A percentile compares a stretch with the other conserved stretches of the same genome.
These are phyloP conservation scores for Xylaria sp. DNA, from an alignment of 2,329 filamentous ascomycete genomes.

Conservation along the genomic window DNA sequence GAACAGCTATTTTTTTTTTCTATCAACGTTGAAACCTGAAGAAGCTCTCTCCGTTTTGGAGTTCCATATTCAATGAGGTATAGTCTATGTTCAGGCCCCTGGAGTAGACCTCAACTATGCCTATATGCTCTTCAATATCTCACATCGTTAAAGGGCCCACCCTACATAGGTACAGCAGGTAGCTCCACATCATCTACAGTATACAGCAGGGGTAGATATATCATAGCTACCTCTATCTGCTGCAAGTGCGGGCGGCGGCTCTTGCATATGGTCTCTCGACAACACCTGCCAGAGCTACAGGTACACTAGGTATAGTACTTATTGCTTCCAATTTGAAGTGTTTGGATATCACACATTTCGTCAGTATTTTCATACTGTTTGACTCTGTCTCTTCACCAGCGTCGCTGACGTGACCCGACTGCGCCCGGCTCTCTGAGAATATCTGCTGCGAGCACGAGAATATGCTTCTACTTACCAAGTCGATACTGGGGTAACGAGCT, in stretches of 20 bases:
- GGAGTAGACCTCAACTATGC: too few relatives aligned
- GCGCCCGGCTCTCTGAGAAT: constrained; percentile 5
- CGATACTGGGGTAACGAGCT: constrained; percentile 21
- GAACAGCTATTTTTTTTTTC: too few relatives aligned
- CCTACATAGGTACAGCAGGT: neutral
- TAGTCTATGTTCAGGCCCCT: too few relatives aligned
- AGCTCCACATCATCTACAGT: neutral
- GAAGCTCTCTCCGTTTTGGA: too few relatives aligned
- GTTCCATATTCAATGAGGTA: neutral
- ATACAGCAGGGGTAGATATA: too few relatives aligned
- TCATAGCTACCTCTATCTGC: neutral
- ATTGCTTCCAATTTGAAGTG: neutral
- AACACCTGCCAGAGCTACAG: constrained; percentile 2
- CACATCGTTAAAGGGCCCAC: too few relatives aligned
- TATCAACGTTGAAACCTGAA: neutral
- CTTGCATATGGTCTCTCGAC: neutral
- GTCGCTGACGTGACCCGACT: constrained; percentile 23
- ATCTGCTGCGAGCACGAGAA: constrained; percentile 20
- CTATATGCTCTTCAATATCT: too few relatives aligned
- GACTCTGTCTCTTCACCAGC: constrained; percentile 10
- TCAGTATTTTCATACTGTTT: constrained; percentile 5
- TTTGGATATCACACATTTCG: neutral
- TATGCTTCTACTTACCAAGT: constrained; percentile 19
- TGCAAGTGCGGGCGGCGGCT: constrained; percentile 17
- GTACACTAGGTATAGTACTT: neutral